Evolutionary conservation across 164 flowering plant species (phyloP).

Genomic region (Aristolochia californica): DNA sequence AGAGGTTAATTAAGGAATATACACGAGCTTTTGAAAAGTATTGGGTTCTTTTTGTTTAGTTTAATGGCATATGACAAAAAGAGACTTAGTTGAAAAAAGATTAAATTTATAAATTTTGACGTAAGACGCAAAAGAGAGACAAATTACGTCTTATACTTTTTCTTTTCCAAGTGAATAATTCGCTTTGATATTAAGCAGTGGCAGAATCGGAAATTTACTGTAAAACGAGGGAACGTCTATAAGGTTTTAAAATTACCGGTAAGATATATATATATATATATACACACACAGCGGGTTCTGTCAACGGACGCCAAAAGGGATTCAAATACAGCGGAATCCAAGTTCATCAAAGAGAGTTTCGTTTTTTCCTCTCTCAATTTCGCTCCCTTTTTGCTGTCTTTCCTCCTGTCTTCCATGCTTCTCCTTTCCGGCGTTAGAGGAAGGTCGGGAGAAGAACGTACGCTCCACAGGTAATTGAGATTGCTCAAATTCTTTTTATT

Average conservation of each 20-base stretch:
- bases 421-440: not conserved
- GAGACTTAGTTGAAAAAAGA: too few relatives aligned
- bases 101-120: too few relatives aligned
- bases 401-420: conserved; percentile 25
- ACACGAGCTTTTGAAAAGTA: conserved; percentile 5
- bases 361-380: not conserved
- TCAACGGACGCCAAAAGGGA: conserved; percentile 51
- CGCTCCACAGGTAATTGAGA: too few relatives aligned
- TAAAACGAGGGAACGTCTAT: too few relatives aligned
- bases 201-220: too few relatives aligned
- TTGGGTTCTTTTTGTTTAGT: not conserved
- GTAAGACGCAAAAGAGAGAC: too few relatives aligned
- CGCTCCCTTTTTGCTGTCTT: conserved; percentile 12
- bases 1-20: conserved; percentile 2
- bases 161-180: not conserved
- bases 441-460: not conserved
- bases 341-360: conserved; percentile 2
- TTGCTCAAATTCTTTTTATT: too few relatives aligned
- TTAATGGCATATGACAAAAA: not conserved
- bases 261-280: too few relatives aligned
- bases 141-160: too few relatives aligned
- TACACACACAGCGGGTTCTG: conserved; percentile 2
- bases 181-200: too few relatives aligned
- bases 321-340: conserved; percentile 35
- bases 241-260: too few relatives aligned